Conservation (phyloP, 192 early-diverging fungal species). For the Entomortierella chlamydospora region DNA sequence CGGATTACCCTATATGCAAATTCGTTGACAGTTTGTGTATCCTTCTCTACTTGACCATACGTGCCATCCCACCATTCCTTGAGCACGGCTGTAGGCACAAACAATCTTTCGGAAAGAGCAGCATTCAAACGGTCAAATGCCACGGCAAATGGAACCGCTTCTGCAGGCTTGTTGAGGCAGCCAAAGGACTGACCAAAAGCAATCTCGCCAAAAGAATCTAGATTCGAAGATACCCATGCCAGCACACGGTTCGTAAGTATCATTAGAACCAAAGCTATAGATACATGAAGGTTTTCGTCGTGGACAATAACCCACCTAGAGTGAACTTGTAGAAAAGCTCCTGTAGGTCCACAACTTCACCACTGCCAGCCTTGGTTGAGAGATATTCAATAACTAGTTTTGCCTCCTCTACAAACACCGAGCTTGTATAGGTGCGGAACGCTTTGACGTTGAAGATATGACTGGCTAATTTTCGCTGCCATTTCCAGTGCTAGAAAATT, state of each 20-base stretch:
- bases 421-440: slow-evolving; percentile 50
- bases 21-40: slow-evolving; percentile 33
- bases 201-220: slow-evolving; percentile 48
- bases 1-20: slow-evolving; percentile 52
- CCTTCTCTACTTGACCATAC: slow-evolving; percentile 12
- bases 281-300: too few relatives aligned
- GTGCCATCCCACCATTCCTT: slow-evolving; percentile 22
- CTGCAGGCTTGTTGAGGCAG: slow-evolving; percentile 35
- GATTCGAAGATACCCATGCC: background rate
- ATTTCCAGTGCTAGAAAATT: slow-evolving; percentile 45
- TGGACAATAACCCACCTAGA: slow-evolving; percentile 23
- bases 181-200: slow-evolving; percentile 53
- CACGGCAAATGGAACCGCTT: slow-evolving; percentile 58
- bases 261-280: background rate
- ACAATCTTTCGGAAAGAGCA: slow-evolving; percentile 31
- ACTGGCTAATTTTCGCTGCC: slow-evolving; percentile 54
- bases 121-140: slow-evolving; percentile 68
- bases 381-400: slow-evolving; percentile 39
- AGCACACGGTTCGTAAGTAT: too few relatives aligned
- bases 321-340: slow-evolving; percentile 62
- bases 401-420: slow-evolving; percentile 34
- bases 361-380: slow-evolving; percentile 20
- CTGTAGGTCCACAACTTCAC: slow-evolving; percentile 56
- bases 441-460: slow-evolving; percentile 59
- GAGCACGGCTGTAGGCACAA: slow-evolving; percentile 33